Conservation (phyloP, 164 flowering plant species). For the Macadamia integrifolia region DNA sequence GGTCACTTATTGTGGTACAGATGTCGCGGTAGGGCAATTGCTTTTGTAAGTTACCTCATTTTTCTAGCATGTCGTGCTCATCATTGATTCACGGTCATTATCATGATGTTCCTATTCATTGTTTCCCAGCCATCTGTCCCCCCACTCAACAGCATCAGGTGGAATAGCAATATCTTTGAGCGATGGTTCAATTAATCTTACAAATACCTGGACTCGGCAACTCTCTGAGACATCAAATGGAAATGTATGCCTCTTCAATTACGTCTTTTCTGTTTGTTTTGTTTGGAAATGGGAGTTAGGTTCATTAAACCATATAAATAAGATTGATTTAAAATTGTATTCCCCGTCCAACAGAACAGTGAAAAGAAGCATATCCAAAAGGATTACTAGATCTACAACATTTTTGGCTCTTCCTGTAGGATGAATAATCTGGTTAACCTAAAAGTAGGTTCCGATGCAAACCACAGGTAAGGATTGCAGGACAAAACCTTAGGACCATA, state of each 20-base stretch:
- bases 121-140: constrained; percentile 55
- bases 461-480: too few species aligned
- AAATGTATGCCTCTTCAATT: constrained; percentile 42
- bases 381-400: too few species aligned
- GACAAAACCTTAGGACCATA: too few species aligned
- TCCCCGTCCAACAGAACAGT: too few species aligned
- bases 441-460: too few species aligned
- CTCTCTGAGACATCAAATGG: constrained; percentile 78
- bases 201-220: constrained; percentile 92
- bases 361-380: too few species aligned
- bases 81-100: not conserved
- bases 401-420: too few species aligned
- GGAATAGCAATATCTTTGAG: constrained; percentile 65
- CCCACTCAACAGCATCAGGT: constrained; percentile 77
- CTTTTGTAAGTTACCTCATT: constrained; percentile 12
- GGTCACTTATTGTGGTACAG: constrained; percentile 65
- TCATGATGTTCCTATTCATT: not conserved
- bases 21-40: constrained; percentile 56
- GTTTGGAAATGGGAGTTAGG: too few species aligned
- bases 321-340: too few species aligned
- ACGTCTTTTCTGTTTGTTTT: too few species aligned
- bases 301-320: too few species aligned
- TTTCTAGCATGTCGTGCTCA: not conserved
- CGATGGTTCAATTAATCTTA: constrained; percentile 87
- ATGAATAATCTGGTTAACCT: too few species aligned